Base-by-base conservation (phyloP, 2,329 filamentous ascomycete species). In the Amylocarpus encephaloides region DNA sequence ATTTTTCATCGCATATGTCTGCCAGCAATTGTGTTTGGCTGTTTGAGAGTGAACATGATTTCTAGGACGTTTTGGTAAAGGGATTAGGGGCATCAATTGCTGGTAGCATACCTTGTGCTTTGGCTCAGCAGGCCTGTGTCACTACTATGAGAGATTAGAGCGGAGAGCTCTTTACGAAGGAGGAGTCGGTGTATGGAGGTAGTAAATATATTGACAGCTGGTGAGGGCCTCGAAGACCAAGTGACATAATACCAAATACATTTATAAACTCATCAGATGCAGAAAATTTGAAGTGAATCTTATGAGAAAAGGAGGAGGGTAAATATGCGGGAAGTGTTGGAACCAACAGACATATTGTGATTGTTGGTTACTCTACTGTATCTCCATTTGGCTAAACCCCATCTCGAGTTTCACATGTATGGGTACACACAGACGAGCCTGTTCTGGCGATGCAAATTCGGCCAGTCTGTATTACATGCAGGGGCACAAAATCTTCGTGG, bases 71-170 rank as follows among this genome's bases (percentile, higher is more conserved):
- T 41, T 54, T 41, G 39, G 15, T 26, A 22, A 16, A 30, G 26
- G 22, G 32, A 16, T 30, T 30, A 15, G 38, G 12, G 35, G 33
- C 29, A 36, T 18, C 36, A 32, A 42, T 18, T 16, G 18, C 22
- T 16, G 45, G 46, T 54, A 50, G 22, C 40, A 50, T 51, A 49
- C 19, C 46, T 51, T 51, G 30, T 53, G 38, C 11, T 45, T 54
- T 57, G 53, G 50, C 55, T 52, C 57, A 57, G 57, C 57, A 39
- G 55, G 57, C 45, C 56, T 59, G 68, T 64, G n/a, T 30, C 34
- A 16, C 26, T 50, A 42, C 19, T 30, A 40, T 19, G 45, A 40
- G 45, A 38, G n/a, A 40, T 5, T 19, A 6, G 19, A 29, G 16
- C 12, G 18, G 44, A 9, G 13, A n/a, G 26, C 12, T 30, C 12